Percentiles rank a stretch among this genome's conserved stretches.
Evolutionary conservation across 352 stramenopile species (phyloP).

Genomic region (Aphanomyces cochlioides): DNA sequence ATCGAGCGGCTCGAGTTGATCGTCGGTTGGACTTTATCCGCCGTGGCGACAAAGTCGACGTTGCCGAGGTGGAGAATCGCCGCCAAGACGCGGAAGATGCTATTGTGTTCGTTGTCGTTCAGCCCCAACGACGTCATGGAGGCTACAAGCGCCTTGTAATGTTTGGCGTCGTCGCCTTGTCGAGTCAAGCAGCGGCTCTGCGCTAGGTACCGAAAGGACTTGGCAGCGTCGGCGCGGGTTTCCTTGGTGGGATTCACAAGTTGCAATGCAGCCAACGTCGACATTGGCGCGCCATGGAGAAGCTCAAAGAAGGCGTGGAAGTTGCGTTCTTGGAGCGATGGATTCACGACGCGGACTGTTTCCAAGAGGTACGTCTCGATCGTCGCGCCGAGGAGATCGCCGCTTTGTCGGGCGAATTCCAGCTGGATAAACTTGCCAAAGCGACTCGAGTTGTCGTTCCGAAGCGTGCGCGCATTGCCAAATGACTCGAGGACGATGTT

Average conservation of each 20-base stretch:
- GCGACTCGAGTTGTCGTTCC: constrained; percentile 89
- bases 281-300: constrained; percentile 50
- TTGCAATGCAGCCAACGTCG: constrained; percentile 53
- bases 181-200: constrained; percentile 83
- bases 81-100: constrained; percentile 78
- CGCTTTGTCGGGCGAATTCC: constrained; percentile 67
- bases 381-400: constrained; percentile 69
- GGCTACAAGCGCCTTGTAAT: constrained; percentile 74
- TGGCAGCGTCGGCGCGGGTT: constrained; percentile 38
- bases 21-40: constrained; percentile 35
- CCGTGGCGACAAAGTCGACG: constrained; percentile 79
- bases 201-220: constrained; percentile 76
- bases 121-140: constrained; percentile 85
- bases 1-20: constrained; percentile 65
- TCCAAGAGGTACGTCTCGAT: constrained; percentile 94
- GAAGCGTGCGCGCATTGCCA: constrained; percentile 80
- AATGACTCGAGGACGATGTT: constrained; percentile 89
- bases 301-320: constrained; percentile 89
- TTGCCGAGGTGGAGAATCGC: constrained; percentile 89
- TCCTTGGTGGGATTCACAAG: constrained; percentile 41
- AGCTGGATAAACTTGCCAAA: constrained; percentile 92
- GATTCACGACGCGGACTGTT: constrained; percentile 88
- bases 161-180: constrained; percentile 63
- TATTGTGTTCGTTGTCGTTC: constrained; percentile 58
- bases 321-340: constrained; percentile 76